A percentile compares a stretch with the other conserved stretches of the same genome.
Conservation (phyloP, 305 asterid genomes). For the Fraxinus sp. region DNA sequence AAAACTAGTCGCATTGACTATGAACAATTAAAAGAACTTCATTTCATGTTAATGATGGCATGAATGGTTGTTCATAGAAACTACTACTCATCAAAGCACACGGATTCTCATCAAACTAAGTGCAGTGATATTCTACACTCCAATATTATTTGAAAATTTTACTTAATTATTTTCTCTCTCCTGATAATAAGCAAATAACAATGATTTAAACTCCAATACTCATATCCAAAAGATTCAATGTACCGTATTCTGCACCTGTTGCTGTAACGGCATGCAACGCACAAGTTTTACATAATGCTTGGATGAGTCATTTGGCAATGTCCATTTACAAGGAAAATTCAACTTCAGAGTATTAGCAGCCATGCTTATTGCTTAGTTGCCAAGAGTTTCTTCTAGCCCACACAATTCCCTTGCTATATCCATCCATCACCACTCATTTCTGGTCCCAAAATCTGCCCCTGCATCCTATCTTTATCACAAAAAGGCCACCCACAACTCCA, state of each 20-base stretch:
- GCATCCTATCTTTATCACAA: conserved; percentile 22
- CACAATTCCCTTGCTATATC: background rate
- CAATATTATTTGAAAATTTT: background rate
- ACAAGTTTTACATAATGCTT: conserved; percentile 24
- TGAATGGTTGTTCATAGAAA: background rate
- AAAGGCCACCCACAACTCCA: conserved; percentile 26
- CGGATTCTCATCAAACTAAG: background rate
- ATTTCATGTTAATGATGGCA: background rate
- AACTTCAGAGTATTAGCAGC: conserved; percentile 17
- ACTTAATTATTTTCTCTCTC: background rate
- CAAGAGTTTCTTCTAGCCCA: conserved; percentile 3
- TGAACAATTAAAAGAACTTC: background rate
- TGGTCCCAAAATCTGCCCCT: conserved; percentile 26
- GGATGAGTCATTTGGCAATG: conserved; percentile 22
- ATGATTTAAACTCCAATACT: background rate
- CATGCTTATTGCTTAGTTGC: conserved; percentile 27
- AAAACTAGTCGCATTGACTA: background rate
- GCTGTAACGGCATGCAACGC: conserved; percentile 38
- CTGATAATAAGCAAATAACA: background rate
- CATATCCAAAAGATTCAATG: background rate
- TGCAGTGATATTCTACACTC: background rate
- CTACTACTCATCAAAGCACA: background rate
- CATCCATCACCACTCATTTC: conserved; percentile 29
- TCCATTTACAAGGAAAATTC: conserved; percentile 20
- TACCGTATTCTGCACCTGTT: conserved; percentile 34